phyloP scores from a whole-genome alignment of 306 rosid species.

The Hippophae rhamnoides region DNA sequence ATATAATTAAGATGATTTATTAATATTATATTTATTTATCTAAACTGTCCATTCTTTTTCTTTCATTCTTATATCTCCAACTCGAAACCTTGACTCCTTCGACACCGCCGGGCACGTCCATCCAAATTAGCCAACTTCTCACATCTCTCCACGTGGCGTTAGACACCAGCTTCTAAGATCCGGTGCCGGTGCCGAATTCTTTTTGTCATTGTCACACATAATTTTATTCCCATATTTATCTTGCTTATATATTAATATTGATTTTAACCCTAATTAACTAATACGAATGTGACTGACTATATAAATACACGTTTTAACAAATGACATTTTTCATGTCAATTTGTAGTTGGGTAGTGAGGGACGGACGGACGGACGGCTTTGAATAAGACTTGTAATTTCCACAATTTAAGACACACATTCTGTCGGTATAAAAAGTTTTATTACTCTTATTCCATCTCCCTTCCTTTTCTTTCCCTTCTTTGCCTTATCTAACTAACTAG shows the following conservation, averaged over 20 bases:
- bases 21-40: not conserved
- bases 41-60: too few species aligned
- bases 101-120: slow-evolving; percentile 50
- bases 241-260: slow-evolving; percentile 20
- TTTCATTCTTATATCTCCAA: slow-evolving; percentile 20
- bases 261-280: slow-evolving; percentile 1
- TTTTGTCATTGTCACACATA: not conserved
- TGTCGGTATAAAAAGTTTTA: slow-evolving; percentile 68
- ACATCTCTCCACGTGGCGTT: slow-evolving; percentile 74
- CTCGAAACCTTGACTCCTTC: slow-evolving; percentile 55
- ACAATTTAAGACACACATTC: not conserved
- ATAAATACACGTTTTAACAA: not conserved
- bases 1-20: not conserved
- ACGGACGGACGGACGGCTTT: slow-evolving; percentile 29
- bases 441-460: slow-evolving; percentile 28
- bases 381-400: slow-evolving; percentile 10
- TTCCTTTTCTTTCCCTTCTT: slow-evolving; percentile 5
- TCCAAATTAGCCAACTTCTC: slow-evolving; percentile 36
- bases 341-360: slow-evolving; percentile 33
- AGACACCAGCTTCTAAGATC: slow-evolving; percentile 19
- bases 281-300: not conserved
- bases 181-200: slow-evolving; percentile 38
- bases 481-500: not conserved
- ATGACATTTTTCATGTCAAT: slow-evolving; percentile 31
- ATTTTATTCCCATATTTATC: slow-evolving; percentile 9